These are phyloP conservation scores for Fomitopsis pulvina DNA, from an alignment of 768 basidiomycete species.

Conservation along the genomic window DNA sequence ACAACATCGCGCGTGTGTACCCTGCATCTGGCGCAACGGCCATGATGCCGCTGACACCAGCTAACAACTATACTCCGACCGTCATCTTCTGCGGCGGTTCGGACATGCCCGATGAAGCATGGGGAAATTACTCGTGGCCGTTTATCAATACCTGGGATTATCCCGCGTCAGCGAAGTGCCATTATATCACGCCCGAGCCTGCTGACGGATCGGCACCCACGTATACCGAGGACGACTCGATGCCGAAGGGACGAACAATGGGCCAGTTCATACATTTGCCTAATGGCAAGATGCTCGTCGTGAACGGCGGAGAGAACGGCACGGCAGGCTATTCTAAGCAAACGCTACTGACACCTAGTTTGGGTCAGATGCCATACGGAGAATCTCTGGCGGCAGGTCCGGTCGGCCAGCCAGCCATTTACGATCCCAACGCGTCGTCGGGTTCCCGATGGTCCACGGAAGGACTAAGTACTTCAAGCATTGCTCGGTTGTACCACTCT, in stretches of 20 bases:
- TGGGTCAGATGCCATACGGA: slow-evolving; percentile 56
- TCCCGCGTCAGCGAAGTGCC: slow-evolving; percentile 68
- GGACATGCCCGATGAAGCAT: slow-evolving; percentile 63
- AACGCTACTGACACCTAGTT: slow-evolving; percentile 27
- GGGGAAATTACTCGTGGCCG: slow-evolving; percentile 74
- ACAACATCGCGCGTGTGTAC: slow-evolving; percentile 71
- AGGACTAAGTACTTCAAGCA: slow-evolving; percentile 52
- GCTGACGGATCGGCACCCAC: slow-evolving; percentile 50
- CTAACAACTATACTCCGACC: slow-evolving; percentile 81
- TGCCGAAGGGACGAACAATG: slow-evolving; percentile 79
- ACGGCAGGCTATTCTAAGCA: slow-evolving; percentile 78
- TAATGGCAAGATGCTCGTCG: slow-evolving; percentile 66
- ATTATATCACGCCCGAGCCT: slow-evolving; percentile 84
- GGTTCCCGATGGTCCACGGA: slow-evolving; percentile 73
- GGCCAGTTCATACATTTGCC: slow-evolving; percentile 86
- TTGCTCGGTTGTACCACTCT: slow-evolving; percentile 89
- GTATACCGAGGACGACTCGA: slow-evolving; percentile 69
- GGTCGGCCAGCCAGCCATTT: slow-evolving; percentile 72
- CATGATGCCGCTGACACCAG: slow-evolving; percentile 88
- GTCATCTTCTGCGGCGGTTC: slow-evolving; percentile 89
- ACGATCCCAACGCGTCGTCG: slow-evolving; percentile 64
- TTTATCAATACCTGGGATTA: slow-evolving; percentile 67
- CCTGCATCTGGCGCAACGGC: slow-evolving; percentile 85
- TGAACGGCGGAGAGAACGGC: slow-evolving; percentile 81
- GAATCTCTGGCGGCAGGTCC: slow-evolving; percentile 79